Conservation (phyloP, 306 rosid genomes). For the Echinosophora koreensis region DNA sequence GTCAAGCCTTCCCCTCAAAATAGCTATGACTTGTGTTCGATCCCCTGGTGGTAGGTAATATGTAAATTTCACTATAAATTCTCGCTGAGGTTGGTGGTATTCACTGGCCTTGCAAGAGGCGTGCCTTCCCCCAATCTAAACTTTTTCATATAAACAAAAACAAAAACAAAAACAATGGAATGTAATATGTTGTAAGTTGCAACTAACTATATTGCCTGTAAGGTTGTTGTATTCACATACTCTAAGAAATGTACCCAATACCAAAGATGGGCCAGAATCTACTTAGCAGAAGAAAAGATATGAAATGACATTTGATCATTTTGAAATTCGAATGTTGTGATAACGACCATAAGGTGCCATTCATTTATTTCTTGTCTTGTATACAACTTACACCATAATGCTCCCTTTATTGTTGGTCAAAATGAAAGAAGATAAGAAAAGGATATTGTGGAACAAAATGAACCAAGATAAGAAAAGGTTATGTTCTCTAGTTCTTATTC, state of each 20-base stretch:
- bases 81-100: too few relatives aligned
- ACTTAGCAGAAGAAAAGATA: not conserved
- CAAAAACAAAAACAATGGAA: too few relatives aligned
- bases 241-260: not conserved
- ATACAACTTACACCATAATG: not conserved
- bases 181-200: not conserved
- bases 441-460: not conserved
- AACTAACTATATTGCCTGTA: not conserved
- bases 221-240: not conserved
- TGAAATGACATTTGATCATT: not conserved
- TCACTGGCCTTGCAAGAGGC: too few relatives aligned
- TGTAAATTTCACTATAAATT: too few relatives aligned
- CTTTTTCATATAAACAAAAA: too few relatives aligned
- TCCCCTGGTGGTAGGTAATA: too few relatives aligned
- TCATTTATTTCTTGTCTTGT: not conserved
- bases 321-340: not conserved
- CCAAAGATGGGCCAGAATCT: constrained; percentile 13
- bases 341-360: not conserved
- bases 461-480: not conserved
- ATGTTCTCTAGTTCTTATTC: not conserved
- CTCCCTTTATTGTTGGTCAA: not conserved
- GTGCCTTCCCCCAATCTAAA: too few relatives aligned
- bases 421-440: not conserved
- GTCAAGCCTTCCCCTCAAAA: too few relatives aligned
- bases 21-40: too few relatives aligned